Conservation (phyloP, 225 moss, liverwort and hornwort species). For the Rhytidiadelphus loreus region DNA sequence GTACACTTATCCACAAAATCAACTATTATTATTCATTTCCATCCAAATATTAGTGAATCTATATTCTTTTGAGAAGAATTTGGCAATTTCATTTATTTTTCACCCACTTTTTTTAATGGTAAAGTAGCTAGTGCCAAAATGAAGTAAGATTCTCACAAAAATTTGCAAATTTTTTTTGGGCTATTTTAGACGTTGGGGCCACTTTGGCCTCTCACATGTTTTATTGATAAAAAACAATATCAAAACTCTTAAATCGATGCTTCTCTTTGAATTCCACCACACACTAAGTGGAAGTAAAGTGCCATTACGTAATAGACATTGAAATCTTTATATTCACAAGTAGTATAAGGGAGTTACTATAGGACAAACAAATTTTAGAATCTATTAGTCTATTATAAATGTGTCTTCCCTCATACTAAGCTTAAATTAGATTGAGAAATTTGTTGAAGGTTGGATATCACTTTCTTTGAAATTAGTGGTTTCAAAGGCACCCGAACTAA, state of each 20-base stretch:
- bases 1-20: not conserved
- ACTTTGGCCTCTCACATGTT: not conserved
- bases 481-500: not conserved
- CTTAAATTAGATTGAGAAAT: not conserved
- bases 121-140: not conserved
- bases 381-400: not conserved
- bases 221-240: not conserved
- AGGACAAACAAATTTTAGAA: not conserved
- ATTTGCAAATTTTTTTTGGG: too few species aligned
- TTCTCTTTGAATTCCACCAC: not conserved
- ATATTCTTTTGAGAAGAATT: not conserved
- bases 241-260: not conserved
- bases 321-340: not conserved
- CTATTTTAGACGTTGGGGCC: fast-evolving
- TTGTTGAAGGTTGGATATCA: not conserved
- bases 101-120: not conserved
- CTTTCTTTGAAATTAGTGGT: not conserved
- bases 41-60: not conserved
- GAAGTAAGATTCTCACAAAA: not conserved
- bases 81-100: not conserved
- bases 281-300: too few species aligned
- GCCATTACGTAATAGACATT: fast-evolving
- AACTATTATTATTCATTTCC: not conserved
- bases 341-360: not conserved
- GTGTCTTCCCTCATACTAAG: not conserved